Percentiles rank a stretch among this genome's conserved stretches.
Conservation (phyloP, 768 basidiomycete species). For the Auriscalpium orientale region DNA sequence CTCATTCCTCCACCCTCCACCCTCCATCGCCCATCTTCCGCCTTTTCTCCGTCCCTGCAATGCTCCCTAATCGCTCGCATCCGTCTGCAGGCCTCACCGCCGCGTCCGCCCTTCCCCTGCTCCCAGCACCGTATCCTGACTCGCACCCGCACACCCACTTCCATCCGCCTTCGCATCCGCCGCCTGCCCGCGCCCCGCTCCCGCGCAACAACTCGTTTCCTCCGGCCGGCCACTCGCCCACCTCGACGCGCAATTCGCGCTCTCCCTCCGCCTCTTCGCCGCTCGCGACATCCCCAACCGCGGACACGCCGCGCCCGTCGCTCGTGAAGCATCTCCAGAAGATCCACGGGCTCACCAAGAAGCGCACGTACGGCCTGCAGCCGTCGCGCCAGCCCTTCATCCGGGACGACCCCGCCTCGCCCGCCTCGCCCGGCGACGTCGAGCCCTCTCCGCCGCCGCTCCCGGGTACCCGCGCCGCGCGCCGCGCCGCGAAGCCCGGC, state of each 20-base stretch:
- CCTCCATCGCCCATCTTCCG: neutral
- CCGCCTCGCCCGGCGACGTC: neutral
- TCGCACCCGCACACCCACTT: neutral
- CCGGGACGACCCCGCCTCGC: constrained; percentile 5
- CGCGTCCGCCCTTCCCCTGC: neutral
- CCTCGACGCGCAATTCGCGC: neutral
- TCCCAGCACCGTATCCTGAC: neutral
- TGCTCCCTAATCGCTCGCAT: neutral
- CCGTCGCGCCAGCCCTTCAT: constrained; percentile 10
- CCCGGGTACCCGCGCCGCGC: neutral
- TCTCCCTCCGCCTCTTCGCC: too few relatives aligned
- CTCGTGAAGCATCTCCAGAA: constrained; percentile 15
- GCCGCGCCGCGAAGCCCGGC: constrained; percentile 6
- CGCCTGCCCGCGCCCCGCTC: constrained; percentile 7
- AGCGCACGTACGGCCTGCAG: constrained; percentile 15
- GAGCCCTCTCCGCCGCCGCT: neutral
- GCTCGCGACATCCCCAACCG: neutral
- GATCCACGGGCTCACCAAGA: constrained; percentile 16
- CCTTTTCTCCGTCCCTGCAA: neutral
- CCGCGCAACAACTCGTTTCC: constrained; percentile 12
- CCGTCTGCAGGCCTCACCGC: neutral
- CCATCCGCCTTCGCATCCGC: neutral
- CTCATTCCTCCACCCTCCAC: neutral
- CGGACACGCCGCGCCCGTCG: constrained; percentile 3
- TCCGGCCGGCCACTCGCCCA: neutral